Percentiles rank a stretch among this genome's conserved stretches.
phyloP scores from a whole-genome alignment of 1,284 basidiomycete species.

The Irpex lacteus region DNA sequence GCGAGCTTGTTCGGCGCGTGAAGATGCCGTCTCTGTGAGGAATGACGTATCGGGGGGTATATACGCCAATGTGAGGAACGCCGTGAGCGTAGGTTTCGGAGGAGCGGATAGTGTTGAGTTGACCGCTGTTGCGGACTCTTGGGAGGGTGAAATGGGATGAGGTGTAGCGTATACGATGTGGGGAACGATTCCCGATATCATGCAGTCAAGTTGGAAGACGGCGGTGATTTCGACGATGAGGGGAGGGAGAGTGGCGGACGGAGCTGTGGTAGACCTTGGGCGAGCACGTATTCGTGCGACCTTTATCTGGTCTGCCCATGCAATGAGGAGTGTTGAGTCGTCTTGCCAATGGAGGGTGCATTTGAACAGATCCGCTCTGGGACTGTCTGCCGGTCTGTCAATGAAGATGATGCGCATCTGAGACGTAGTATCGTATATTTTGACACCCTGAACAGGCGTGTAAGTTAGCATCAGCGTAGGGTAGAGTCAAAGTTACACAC shows the following conservation, averaged over 20 bases:
- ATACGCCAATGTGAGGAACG: conserved; percentile 86
- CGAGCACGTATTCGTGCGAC: conserved; percentile 79
- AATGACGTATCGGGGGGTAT: conserved; percentile 66
- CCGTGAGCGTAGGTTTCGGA: conserved; percentile 43
- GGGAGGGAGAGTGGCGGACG: conserved; percentile 46
- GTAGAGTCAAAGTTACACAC: conserved; percentile 41
- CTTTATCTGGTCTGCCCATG: conserved; percentile 95
- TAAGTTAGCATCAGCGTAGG: background rate
- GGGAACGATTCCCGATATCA: conserved; percentile 89
- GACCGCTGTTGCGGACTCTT: conserved; percentile 18
- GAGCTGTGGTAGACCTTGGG: conserved; percentile 42
- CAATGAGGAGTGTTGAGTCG: conserved; percentile 85
- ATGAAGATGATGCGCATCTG: conserved; percentile 87
- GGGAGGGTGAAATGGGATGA: conserved; percentile 21
- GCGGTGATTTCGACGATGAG: conserved; percentile 84
- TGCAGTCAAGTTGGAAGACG: conserved; percentile 93
- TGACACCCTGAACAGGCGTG: conserved; percentile 67
- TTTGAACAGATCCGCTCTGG: conserved; percentile 91
- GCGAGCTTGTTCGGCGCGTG: conserved; percentile 71
- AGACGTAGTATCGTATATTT: conserved; percentile 86
- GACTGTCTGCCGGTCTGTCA: conserved; percentile 77
- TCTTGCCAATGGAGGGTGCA: conserved; percentile 93
- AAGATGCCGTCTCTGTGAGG: conserved; percentile 61
- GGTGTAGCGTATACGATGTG: conserved; percentile 47
- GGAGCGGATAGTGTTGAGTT: conserved; percentile 19